These are phyloP conservation scores for Pseudogymnoascus pannorum DNA, from an alignment of 2,329 filamentous ascomycete genomes.

Conservation along the genomic window DNA sequence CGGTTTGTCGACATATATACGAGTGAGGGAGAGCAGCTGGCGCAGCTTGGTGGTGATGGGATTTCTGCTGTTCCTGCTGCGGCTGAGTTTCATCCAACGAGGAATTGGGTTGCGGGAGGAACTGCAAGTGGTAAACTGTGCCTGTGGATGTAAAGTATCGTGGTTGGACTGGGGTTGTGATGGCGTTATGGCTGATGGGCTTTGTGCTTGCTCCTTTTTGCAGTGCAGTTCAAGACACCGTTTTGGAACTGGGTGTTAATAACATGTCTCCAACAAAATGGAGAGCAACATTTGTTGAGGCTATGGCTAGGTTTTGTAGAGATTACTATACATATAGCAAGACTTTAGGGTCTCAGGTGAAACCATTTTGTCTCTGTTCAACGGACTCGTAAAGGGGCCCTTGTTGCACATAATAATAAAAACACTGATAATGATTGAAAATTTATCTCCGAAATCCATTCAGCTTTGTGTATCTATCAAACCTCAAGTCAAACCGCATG, in stretches of 20 bases:
- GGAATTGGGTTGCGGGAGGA: conserved; percentile 88
- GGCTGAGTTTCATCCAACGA: conserved; percentile 77
- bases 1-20: conserved; percentile 90
- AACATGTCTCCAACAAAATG: not conserved
- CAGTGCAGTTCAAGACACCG: not conserved
- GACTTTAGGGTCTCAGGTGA: not conserved
- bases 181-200: not conserved
- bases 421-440: not conserved
- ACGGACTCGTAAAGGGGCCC: not conserved
- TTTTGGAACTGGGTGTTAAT: not conserved
- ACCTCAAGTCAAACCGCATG: not conserved
- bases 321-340: not conserved
- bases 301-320: not conserved
- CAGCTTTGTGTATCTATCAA: not conserved
- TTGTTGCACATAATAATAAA: not conserved
- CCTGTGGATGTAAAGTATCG: conserved; percentile 64
- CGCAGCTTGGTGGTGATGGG: conserved; percentile 77
- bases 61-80: conserved; percentile 94
- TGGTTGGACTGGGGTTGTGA: not conserved
- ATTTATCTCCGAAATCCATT: not conserved
- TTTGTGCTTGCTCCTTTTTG: not conserved
- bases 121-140: conserved; percentile 89
- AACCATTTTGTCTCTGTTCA: not conserved
- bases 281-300: not conserved
- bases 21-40: conserved; percentile 74